Evolutionary conservation across 108 stramenopile species (phyloP).

Genomic region (Pinguiococcus pyrenoidosus): DNA sequence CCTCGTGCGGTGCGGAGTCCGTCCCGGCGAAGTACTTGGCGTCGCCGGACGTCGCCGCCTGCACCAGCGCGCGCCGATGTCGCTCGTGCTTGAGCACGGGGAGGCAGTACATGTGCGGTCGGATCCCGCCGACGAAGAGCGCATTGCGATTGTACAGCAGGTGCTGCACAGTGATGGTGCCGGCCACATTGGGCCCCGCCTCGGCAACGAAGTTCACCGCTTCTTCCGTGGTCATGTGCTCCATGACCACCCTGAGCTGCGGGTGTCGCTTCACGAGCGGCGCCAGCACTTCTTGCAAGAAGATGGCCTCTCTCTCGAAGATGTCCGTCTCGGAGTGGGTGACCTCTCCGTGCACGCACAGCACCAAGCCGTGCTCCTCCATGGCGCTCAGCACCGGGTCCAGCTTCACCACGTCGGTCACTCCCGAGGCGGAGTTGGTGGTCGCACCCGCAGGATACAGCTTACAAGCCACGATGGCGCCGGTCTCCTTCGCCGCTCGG

Average conservation of each 20-base stretch:
- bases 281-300: slow-evolving; percentile 74
- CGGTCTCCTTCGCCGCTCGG: slow-evolving; percentile 55
- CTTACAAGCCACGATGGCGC: slow-evolving; percentile 69
- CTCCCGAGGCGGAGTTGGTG: slow-evolving; percentile 88
- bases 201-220: slow-evolving; percentile 75
- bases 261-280: slow-evolving; percentile 69
- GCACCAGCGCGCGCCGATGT: slow-evolving; percentile 73
- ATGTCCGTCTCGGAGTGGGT: slow-evolving; percentile 75
- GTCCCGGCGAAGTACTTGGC: slow-evolving; percentile 94
- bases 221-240: slow-evolving; percentile 41
- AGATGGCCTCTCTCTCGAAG: slow-evolving; percentile 86
- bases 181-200: slow-evolving; percentile 62
- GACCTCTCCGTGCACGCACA: slow-evolving; percentile 95
- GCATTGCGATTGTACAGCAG: slow-evolving; percentile 93
- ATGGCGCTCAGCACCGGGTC: slow-evolving; percentile 70
- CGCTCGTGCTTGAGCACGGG: slow-evolving; percentile 92
- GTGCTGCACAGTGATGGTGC: slow-evolving; percentile 94
- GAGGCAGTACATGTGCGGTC: slow-evolving; percentile 94
- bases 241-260: slow-evolving; percentile 86
- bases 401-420: slow-evolving; percentile 67
- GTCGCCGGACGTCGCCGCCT: slow-evolving; percentile 71
- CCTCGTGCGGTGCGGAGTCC: slow-evolving; percentile 88
- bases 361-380: slow-evolving; percentile 76
- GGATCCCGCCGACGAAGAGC: slow-evolving; percentile 66
- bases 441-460: slow-evolving; percentile 97